Percentiles rank a stretch among this genome's conserved stretches.
Conservation (phyloP, 345 rosid species). For the Jatropha curcas region DNA sequence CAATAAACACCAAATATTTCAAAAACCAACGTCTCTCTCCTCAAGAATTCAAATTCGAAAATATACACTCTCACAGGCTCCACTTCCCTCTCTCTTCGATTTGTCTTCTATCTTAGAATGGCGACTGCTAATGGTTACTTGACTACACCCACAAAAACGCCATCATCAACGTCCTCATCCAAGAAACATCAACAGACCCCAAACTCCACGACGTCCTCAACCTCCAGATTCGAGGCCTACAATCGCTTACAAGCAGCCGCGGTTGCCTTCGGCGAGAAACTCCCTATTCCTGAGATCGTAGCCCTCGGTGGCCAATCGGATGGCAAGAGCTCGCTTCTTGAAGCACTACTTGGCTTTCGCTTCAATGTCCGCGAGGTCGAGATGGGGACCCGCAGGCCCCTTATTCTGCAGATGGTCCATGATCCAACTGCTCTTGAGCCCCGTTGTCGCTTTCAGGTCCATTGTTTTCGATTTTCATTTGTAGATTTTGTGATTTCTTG, state of each 20-base stretch:
- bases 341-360: conserved; percentile 89
- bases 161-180: conserved; percentile 36
- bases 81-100: neutral
- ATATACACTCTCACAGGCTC: neutral
- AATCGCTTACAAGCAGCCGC: conserved; percentile 92
- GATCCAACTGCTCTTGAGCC: conserved; percentile 84
- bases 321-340: conserved; percentile 93
- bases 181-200: conserved; percentile 28
- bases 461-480: no score
- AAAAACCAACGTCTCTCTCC: neutral
- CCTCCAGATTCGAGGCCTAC: conserved; percentile 88
- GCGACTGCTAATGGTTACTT: conserved; percentile 20
- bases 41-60: conserved; percentile 21
- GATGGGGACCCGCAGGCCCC: conserved; percentile 95
- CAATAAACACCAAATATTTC: neutral
- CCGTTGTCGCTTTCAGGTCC: conserved; percentile 86
- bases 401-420: conserved; percentile 94
- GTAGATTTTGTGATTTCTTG: neutral
- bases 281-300: conserved; percentile 94
- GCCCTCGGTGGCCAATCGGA: conserved; percentile 97
- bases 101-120: conserved; percentile 7
- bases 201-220: conserved; percentile 28
- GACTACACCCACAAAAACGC: conserved; percentile 63
- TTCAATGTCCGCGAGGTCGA: conserved; percentile 96
- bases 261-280: conserved; percentile 95